A percentile compares a stretch with the other conserved stretches of the same genome.
phyloP scores from a whole-genome alignment of 352 stramenopile species.

The Phytophthora sansomeana region DNA sequence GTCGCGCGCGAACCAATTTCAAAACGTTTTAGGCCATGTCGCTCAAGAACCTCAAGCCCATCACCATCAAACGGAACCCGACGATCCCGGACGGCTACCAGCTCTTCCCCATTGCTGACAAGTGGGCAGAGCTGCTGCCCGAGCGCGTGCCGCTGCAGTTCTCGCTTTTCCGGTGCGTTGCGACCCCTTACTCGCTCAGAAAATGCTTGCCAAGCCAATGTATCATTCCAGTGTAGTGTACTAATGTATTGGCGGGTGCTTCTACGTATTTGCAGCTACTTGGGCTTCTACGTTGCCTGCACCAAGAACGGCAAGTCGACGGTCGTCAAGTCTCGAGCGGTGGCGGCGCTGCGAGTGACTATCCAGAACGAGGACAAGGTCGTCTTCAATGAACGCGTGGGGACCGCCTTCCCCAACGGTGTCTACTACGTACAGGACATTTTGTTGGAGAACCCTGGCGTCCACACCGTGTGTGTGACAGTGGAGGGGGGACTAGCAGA shows the following conservation, averaged over 20 bases:
- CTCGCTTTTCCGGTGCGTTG: constrained; percentile 73
- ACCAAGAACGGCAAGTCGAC: constrained; percentile 72
- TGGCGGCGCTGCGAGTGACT: constrained; percentile 67
- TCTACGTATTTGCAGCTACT: constrained; percentile 41
- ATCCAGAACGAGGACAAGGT: constrained; percentile 85
- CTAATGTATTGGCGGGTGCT: not conserved
- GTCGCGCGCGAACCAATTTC: not conserved
- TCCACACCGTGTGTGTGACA: constrained; percentile 69
- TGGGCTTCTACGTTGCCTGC: constrained; percentile 78
- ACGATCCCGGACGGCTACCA: constrained; percentile 63
- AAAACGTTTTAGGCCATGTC: constrained; percentile 29
- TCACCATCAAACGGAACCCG: constrained; percentile 52
- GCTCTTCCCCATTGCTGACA: constrained; percentile 70
- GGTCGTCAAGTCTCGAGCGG: constrained; percentile 60
- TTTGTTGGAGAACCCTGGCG: constrained; percentile 59
- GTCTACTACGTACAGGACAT: constrained; percentile 88
- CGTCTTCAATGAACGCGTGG: constrained; percentile 69
- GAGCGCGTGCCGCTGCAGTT: constrained; percentile 73
- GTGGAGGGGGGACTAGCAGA: constrained; percentile 62
- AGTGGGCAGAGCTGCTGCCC: constrained; percentile 79
- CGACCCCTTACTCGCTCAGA: not conserved
- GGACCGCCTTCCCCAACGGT: constrained; percentile 70
- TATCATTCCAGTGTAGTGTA: not conserved
- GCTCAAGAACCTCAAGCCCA: constrained; percentile 82
- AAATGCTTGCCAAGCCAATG: not conserved